Evolutionary conservation across 768 basidiomycete genomes (phyloP), one percentile per base, ranked within the genome.

Genomic region (Termitomyces sp.): DNA sequence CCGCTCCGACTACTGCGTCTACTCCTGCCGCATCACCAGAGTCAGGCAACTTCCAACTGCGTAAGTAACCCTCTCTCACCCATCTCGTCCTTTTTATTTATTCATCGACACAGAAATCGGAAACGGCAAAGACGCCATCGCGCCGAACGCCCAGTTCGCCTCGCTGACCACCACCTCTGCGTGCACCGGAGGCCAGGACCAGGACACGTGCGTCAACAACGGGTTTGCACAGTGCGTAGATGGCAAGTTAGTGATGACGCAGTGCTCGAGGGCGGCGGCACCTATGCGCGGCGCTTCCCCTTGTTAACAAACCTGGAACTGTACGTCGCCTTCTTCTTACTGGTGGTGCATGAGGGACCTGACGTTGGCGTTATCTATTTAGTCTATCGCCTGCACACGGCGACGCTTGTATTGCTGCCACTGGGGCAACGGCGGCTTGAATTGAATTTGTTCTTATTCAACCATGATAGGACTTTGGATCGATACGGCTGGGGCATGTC

Each of bases 291-390:
- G 69, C 69, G 7, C 61, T 72, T 18, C 70, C 71, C n/a, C 62
- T 72, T 30, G 69, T 71, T 30, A 70, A 71, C 61, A 65, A 55
- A 20, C 49, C 67, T 3, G 71, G 71, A 22, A 71, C 71, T 31
- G 66, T 66, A 47, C 45, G 64, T 63, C 15, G 13, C 49, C 11
- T 9, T 16, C 3, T 39, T 39, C 16, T 44, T 31, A 5, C 9
- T 9, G 18, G 6, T 53, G 41, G 15, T 42, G 11, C 4, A 16
- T 8, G 11, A 24, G 18, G 11, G n/a, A 1, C 4, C 39, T 59
- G 39, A 55, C 33, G 22, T 27, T 20, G 41, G 18, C 46, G 20
- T 33, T 50, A 24, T 6, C 37, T 37, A 27, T 12, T 1, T 18
- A 65, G 65, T 63, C 62, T 22, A 63, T 65, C 7, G 20, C 65